These are phyloP conservation scores for Cladosporium sp. DNA, from an alignment of 2,329 filamentous ascomycete species.

Conservation along the genomic window DNA sequence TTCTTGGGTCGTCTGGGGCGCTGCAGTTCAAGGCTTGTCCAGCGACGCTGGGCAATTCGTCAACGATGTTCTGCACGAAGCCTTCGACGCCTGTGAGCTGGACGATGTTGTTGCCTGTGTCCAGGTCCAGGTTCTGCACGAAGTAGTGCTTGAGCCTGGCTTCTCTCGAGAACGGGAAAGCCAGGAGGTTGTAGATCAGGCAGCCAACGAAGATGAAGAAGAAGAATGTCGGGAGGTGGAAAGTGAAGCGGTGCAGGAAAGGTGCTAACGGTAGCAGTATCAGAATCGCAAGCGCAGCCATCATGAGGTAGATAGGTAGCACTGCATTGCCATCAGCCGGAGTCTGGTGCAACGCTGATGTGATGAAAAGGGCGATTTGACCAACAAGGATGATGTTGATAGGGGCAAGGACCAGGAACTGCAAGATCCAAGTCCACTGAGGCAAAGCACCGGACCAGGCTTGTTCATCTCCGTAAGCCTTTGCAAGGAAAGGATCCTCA, in stretches of 20 bases:
- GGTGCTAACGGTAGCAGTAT: constrained; percentile 75
- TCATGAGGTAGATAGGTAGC: constrained; percentile 69
- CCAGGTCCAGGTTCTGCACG: constrained; percentile 76
- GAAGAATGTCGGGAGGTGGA: constrained; percentile 77
- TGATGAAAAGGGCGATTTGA: constrained; percentile 72
- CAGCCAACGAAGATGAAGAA: constrained; percentile 72
- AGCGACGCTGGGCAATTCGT: constrained; percentile 68
- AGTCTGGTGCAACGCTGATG: constrained; percentile 74
- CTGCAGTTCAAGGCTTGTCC: constrained; percentile 54
- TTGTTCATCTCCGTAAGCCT: constrained; percentile 71
- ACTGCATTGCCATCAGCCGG: constrained; percentile 77
- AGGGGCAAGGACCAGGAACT: constrained; percentile 78
- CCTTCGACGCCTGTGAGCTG: constrained; percentile 67
- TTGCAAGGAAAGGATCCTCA: constrained; percentile 31
- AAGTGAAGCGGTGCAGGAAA: constrained; percentile 82
- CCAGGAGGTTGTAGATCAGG: constrained; percentile 79
- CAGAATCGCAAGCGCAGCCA: constrained; percentile 68
- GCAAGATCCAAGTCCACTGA: constrained; percentile 82
- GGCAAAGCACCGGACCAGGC: constrained; percentile 79
- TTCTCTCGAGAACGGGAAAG: constrained; percentile 82
- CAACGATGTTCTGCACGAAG: constrained; percentile 67
- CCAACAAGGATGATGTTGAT: constrained; percentile 75
- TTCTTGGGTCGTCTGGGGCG: constrained; percentile 41
- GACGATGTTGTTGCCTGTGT: constrained; percentile 66
- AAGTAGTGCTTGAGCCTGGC: constrained; percentile 87